phyloP scores from a whole-genome alignment of 2,329 filamentous ascomycete genomes.

The Phialophora tarda region DNA sequence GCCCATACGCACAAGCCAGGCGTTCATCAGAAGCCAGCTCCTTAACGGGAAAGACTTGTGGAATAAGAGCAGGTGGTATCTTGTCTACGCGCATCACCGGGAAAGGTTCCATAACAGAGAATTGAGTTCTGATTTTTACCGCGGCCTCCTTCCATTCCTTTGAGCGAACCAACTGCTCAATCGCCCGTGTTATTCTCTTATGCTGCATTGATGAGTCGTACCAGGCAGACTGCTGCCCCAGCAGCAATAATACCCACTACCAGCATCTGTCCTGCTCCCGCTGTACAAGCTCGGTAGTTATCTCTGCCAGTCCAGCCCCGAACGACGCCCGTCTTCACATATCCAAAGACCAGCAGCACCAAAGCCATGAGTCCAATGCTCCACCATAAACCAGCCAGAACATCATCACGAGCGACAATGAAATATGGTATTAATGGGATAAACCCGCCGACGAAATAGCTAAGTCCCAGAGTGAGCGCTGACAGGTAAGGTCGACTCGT shows the following conservation, averaged over 20 bases:
- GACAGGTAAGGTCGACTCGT: slow-evolving; percentile 54
- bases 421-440: slow-evolving; percentile 62
- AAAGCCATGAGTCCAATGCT: slow-evolving; percentile 60
- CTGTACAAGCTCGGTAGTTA: slow-evolving; percentile 60
- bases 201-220: slow-evolving; percentile 27
- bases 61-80: slow-evolving; percentile 3
- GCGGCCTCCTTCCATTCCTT: not conserved
- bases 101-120: slow-evolving; percentile 2
- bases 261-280: slow-evolving; percentile 68
- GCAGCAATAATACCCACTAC: slow-evolving; percentile 69
- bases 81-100: slow-evolving; percentile 6
- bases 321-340: slow-evolving; percentile 56
- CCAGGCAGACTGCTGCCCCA: slow-evolving; percentile 67
- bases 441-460: slow-evolving; percentile 50
- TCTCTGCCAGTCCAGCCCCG: slow-evolving; percentile 51
- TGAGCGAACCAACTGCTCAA: not conserved
- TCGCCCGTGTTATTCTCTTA: slow-evolving; percentile 8
- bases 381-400: slow-evolving; percentile 52
- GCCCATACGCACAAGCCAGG: not conserved
- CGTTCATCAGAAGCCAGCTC: not conserved
- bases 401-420: slow-evolving; percentile 43
- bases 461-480: slow-evolving; percentile 46
- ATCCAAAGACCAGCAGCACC: slow-evolving; percentile 59
- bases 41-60: not conserved
- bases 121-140: not conserved